Percentiles rank a stretch among this genome's conserved stretches.
phyloP scores from a whole-genome alignment of 768 basidiomycete species.

The Hericium alpestre region DNA sequence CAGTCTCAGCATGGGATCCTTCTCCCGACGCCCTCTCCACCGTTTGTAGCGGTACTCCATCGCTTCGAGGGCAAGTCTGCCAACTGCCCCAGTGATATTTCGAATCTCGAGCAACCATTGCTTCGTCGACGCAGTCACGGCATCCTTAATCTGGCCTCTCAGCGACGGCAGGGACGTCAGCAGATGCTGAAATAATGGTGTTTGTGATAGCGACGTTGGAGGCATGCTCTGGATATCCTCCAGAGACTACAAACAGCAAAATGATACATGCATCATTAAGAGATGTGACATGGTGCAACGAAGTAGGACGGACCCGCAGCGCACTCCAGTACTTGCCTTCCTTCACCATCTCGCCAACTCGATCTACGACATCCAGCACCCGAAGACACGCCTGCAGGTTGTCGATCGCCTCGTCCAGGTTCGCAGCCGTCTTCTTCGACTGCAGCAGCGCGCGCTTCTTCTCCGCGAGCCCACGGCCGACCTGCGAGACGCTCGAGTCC shows the following conservation, averaged over 20 bases:
- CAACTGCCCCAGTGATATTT: constrained; percentile 78
- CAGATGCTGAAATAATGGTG: constrained; percentile 87
- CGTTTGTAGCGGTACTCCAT: constrained; percentile 78
- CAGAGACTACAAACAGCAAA: constrained; percentile 52
- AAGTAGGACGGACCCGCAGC: constrained; percentile 57
- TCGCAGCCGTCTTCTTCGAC: constrained; percentile 84
- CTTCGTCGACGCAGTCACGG: constrained; percentile 90
- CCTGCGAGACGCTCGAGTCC: constrained; percentile 79
- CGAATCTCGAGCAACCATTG: constrained; percentile 95
- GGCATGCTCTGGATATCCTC: constrained; percentile 93
- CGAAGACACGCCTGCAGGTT: constrained; percentile 87
- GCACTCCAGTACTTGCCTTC: constrained; percentile 97
- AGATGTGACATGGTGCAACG: constrained; percentile 13
- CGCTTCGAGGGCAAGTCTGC: constrained; percentile 75
- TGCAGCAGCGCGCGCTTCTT: constrained; percentile 88
- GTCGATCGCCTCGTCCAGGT: constrained; percentile 95
- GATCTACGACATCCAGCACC: constrained; percentile 84
- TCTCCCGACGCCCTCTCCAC: constrained; percentile 78
- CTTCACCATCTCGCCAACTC: constrained; percentile 86
- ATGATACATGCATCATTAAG: constrained; percentile 15
- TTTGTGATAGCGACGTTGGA: constrained; percentile 79
- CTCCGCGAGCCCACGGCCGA: constrained; percentile 80
- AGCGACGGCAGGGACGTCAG: constrained; percentile 86
- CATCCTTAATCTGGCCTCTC: constrained; percentile 80
- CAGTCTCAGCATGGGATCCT: constrained; percentile 65